Evolutionary conservation across 495 filamentous ascomycete species (phyloP).

Genomic region (Penicillium simplicissimum): DNA sequence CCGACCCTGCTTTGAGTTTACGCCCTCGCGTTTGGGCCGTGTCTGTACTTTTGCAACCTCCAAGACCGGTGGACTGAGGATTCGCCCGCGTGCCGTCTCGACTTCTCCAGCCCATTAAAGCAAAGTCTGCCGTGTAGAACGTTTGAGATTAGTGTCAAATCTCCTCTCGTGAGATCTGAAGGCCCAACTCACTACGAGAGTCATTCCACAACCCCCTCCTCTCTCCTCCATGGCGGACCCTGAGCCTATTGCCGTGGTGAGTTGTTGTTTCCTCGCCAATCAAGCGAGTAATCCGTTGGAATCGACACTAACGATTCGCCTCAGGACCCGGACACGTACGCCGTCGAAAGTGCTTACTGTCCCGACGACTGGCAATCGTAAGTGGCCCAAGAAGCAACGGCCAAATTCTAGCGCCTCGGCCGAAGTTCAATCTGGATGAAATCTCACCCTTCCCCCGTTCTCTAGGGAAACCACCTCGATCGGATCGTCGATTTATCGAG

Average conservation of each 20-base stretch:
- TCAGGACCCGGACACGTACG: conserved; percentile 20
- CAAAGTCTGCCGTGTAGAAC: conserved; percentile 4
- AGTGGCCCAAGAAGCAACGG: conserved; percentile 5
- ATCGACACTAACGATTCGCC: neutral
- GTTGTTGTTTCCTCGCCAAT: neutral
- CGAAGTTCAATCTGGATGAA: neutral
- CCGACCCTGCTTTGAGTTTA: conserved; percentile 7
- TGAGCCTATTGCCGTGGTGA: conserved; percentile 7
- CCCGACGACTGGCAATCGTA: conserved; percentile 25
- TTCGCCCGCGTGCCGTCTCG: neutral
- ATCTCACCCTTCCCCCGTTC: neutral
- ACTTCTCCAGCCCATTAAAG: conserved; percentile 7
- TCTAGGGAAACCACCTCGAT: conserved; percentile 22
- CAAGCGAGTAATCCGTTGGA: neutral
- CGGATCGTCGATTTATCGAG: conserved; percentile 23
- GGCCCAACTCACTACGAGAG: neutral
- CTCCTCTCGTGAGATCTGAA: neutral
- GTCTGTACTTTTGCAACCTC: conserved; percentile 4
- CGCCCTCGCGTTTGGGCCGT: conserved; percentile 9
- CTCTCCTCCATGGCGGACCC: conserved; percentile 1
- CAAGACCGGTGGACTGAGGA: neutral
- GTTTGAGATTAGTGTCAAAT: neutral
- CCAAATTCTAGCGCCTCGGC: neutral
- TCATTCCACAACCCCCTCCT: neutral
- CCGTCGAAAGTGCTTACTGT: conserved; percentile 1